phyloP scores from a whole-genome alignment of 2,329 filamentous ascomycete species.

The Exophiala viscosa region DNA sequence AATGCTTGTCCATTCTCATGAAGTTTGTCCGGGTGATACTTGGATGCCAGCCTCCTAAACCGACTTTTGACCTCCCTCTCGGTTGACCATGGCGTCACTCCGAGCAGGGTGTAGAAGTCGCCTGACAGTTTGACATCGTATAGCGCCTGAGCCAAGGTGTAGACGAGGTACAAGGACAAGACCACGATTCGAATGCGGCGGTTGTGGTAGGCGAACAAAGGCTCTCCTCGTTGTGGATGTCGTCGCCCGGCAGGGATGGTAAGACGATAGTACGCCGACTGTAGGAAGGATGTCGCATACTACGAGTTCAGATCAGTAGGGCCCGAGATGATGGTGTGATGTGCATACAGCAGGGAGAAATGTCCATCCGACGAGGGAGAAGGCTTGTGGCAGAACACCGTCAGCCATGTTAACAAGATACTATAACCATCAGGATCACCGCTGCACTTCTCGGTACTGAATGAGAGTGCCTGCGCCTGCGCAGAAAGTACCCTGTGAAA shows the following conservation, averaged over 20 bases:
- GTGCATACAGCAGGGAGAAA: slow-evolving; percentile 57
- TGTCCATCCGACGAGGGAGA: slow-evolving; percentile 59
- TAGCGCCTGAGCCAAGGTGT: slow-evolving; percentile 91
- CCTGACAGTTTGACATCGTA: slow-evolving; percentile 67
- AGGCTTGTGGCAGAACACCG: slow-evolving; percentile 42
- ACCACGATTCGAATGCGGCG: slow-evolving; percentile 80
- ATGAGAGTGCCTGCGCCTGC: not conserved
- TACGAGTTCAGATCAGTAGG: slow-evolving; percentile 35
- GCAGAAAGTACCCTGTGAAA: not conserved
- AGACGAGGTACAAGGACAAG: slow-evolving; percentile 77
- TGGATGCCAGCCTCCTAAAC: slow-evolving; percentile 70
- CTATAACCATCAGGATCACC: not conserved
- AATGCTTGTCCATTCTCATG: slow-evolving; percentile 30
- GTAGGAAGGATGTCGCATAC: slow-evolving; percentile 73
- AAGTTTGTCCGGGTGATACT: slow-evolving; percentile 81
- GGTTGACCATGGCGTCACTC: slow-evolving; percentile 60
- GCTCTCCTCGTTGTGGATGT: slow-evolving; percentile 65
- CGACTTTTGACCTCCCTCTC: slow-evolving; percentile 77
- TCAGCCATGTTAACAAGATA: slow-evolving; percentile 25
- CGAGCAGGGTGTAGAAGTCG: slow-evolving; percentile 76
- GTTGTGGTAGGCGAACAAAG: slow-evolving; percentile 68
- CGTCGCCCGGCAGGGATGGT: slow-evolving; percentile 86
- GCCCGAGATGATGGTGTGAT: not conserved
- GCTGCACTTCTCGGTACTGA: not conserved
- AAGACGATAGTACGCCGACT: slow-evolving; percentile 79